Conservation (phyloP, 306 rosid genomes). For the Prunus fruticosa region DNA sequence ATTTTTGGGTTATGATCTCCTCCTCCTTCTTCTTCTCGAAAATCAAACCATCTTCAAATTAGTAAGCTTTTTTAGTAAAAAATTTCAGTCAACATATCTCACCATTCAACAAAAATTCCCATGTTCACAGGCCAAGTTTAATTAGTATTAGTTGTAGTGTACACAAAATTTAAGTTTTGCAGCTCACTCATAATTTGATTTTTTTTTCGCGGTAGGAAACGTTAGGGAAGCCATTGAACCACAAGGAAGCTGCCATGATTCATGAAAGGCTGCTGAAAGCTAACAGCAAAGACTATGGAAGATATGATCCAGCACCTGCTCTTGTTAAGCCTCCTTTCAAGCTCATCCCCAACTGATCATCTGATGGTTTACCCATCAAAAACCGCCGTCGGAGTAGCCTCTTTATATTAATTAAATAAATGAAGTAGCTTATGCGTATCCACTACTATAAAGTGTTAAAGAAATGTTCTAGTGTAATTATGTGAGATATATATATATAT, state of each 20-base stretch:
- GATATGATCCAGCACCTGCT: slow-evolving; percentile 84
- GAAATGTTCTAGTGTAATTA: not conserved
- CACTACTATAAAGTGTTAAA: not conserved
- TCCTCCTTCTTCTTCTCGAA: not conserved
- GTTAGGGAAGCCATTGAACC: slow-evolving; percentile 13
- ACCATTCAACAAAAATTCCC: too few species aligned
- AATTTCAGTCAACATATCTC: too few species aligned
- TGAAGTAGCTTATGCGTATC: not conserved
- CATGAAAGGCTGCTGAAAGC: slow-evolving; percentile 78
- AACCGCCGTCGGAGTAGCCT: not conserved
- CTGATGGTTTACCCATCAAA: not conserved
- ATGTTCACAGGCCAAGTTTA: not conserved
- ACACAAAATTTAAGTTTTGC: not conserved
- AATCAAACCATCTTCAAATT: too few species aligned
- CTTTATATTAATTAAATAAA: not conserved
- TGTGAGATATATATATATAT: slow-evolving; percentile 4
- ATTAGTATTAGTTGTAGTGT: not conserved
- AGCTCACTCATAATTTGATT: not conserved
- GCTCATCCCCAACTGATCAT: slow-evolving; percentile 79
- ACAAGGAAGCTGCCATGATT: slow-evolving; percentile 42
- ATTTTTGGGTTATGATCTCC: not conserved
- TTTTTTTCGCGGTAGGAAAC: slow-evolving; percentile 4
- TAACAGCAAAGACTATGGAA: slow-evolving; percentile 81
- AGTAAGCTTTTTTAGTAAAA: too few species aligned
- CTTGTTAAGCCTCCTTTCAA: slow-evolving; percentile 93